Evolutionary conservation across 352 stramenopile genomes (phyloP), one percentile per base, ranked within the genome.

Genomic region (Lagenidium sp.): DNA sequence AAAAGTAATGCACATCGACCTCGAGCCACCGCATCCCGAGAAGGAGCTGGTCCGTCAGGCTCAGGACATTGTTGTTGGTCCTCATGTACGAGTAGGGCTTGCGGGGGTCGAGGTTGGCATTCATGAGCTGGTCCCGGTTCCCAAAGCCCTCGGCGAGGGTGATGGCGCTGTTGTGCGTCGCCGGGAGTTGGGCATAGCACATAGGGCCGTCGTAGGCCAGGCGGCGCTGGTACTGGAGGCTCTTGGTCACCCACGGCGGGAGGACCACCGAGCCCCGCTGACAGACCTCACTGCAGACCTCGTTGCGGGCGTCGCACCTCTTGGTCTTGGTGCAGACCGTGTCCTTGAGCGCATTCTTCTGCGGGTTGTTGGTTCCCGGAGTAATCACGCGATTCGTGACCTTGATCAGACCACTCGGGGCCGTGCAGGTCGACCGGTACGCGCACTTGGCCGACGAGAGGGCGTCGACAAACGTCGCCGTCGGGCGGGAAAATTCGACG

Each of bases 21-120:
- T 85, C 73, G 15, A 85, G 26, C 41, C 52, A 80, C 3, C 73
- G 65, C 42, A 85, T 60, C 28, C 73, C 73, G 2, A 85, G 55
- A 23, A 53, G 57, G 0, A 85, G 52, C 52, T 83, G 68, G 37
- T 85, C 73, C 3, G 59, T 64, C 6, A 85, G 19, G 44, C 63
- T 76, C 15, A 82, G 46, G 4, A 75, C 54, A n/a, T 85, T 65
- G 44, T 85, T 78, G 60, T 80, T 82, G 1, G 71, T 85, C 51
- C 80, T 75, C 36, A 85, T 59, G 44, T 63, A 81, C 38, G 62
- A 71, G 20, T 68, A 72, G 39, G 53, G 13, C 39, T 74, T 77
- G 34, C 40, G 51, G 15, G 53, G 28, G 49, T 60, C 60, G 45
- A 77, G 30, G 18, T 74, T 71, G 6, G 41, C 24, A 40, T 81